These are phyloP conservation scores for Stagonosporopsis vannaccii DNA, from an alignment of 2,329 filamentous ascomycete genomes.

Conservation along the genomic window DNA sequence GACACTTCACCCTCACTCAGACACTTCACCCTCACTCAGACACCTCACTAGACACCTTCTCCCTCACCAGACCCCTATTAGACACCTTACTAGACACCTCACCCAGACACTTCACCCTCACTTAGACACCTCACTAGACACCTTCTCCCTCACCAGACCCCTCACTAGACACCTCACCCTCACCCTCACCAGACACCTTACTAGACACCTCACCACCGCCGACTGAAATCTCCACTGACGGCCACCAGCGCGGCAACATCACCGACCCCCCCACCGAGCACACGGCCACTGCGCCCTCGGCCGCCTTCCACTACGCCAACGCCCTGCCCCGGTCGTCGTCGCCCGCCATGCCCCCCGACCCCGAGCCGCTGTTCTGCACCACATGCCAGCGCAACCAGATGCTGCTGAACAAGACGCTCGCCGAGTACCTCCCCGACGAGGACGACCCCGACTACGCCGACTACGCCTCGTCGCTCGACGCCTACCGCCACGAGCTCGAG, in stretches of 20 bases:
- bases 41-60: no score
- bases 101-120: no score
- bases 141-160: no score
- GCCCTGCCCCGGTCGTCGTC: constrained; percentile 37
- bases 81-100: no score
- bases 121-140: no score
- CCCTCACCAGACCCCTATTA: no score
- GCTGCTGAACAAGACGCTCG: constrained; percentile 75
- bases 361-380: constrained; percentile 68
- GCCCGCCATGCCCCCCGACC: constrained; percentile 25
- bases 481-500: constrained; percentile 77
- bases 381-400: constrained; percentile 90
- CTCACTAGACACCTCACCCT: no score
- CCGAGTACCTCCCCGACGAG: constrained; percentile 76
- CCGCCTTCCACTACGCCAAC: constrained; percentile 33
- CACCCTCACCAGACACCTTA: no score
- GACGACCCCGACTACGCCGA: constrained; percentile 72
- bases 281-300: constrained; percentile 31
- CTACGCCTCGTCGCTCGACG: constrained; percentile 72
- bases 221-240: constrained; percentile 6
- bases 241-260: constrained; percentile 78
- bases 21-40: no score
- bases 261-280: constrained; percentile 77
- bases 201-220: no score
- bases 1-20: no score